Percentiles rank a stretch among this genome's conserved stretches.
These are phyloP conservation scores for Solanum sejunctum DNA, from an alignment of 257 asterid genomes.

Conservation along the genomic window DNA sequence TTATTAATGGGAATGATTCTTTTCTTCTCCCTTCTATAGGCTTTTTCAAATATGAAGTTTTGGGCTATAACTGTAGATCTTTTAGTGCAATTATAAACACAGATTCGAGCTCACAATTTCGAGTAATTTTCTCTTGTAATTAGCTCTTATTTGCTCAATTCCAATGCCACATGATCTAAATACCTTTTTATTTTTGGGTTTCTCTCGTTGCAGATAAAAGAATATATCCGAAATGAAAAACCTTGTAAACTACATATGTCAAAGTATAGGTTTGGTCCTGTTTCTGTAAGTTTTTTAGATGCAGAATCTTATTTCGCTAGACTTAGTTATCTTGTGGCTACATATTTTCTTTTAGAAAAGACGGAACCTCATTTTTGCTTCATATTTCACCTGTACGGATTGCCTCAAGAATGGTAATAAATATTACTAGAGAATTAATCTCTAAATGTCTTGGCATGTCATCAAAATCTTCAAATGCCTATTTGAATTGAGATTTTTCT, in stretches of 20 bases:
- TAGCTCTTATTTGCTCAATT: not conserved
- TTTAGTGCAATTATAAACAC: slow-evolving; percentile 49
- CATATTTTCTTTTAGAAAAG: slow-evolving; percentile 24
- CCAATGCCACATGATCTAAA: not conserved
- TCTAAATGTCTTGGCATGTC: not conserved
- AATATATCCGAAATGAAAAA: slow-evolving; percentile 44
- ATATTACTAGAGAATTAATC: not conserved
- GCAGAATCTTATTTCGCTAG: not conserved
- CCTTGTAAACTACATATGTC: slow-evolving; percentile 76
- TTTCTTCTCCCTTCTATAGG: slow-evolving; percentile 24
- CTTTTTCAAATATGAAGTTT: slow-evolving; percentile 61
- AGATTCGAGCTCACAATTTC: slow-evolving; percentile 14
- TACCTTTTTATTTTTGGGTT: not conserved
- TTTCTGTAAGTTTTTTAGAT: not conserved
- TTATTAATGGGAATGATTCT: not conserved
- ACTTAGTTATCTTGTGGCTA: not conserved
- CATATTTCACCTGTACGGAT: slow-evolving; percentile 82
- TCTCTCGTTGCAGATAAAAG: slow-evolving; percentile 49
- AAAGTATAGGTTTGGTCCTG: slow-evolving; percentile 66
- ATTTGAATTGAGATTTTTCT: too few relatives aligned
- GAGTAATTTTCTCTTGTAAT: slow-evolving; percentile 6
- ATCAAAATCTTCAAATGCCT: not conserved
- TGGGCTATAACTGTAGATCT: slow-evolving; percentile 78
- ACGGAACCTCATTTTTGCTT: slow-evolving; percentile 71
- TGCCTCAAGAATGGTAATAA: slow-evolving; percentile 72